phyloP scores from a whole-genome alignment of 2,329 filamentous ascomycete genomes.

The Ophiostoma fasciatum region DNA sequence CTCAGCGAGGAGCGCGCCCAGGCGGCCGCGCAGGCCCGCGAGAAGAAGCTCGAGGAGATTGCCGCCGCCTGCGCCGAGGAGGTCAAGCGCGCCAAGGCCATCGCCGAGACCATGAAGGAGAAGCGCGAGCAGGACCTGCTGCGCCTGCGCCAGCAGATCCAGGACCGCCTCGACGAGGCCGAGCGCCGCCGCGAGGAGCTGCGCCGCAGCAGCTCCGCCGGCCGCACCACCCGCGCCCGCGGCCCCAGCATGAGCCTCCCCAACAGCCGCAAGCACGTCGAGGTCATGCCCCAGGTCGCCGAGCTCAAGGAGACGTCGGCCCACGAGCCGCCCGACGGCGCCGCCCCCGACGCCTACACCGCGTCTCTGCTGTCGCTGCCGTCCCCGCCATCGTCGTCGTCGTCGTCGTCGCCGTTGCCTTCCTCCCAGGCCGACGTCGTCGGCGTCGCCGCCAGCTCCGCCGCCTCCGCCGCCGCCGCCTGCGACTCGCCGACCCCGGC shows the following conservation, averaged over 20 bases:
- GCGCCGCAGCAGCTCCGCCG: slow-evolving; percentile 38
- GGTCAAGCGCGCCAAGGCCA: slow-evolving; percentile 65
- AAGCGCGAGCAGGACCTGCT: slow-evolving; percentile 60
- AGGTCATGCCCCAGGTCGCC: slow-evolving; percentile 31
- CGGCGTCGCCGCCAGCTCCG: no score
- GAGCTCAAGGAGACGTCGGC: slow-evolving; percentile 31
- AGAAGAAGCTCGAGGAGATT: slow-evolving; percentile 70
- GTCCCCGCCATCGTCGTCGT: not conserved
- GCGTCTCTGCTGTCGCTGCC: no score
- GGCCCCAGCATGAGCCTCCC: slow-evolving; percentile 38
- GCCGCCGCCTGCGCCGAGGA: slow-evolving; percentile 71
- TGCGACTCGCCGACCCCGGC: slow-evolving; percentile 13
- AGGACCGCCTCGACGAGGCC: slow-evolving; percentile 61
- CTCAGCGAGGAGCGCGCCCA: slow-evolving; percentile 62
- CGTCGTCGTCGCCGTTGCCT: not conserved
- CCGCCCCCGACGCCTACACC: no score
- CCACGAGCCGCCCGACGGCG: not conserved
- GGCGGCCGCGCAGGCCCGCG: slow-evolving; percentile 62
- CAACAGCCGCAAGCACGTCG: slow-evolving; percentile 31
- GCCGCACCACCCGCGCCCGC: slow-evolving; percentile 30
- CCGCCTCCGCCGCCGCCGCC: not conserved
- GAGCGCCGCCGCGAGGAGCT: slow-evolving; percentile 56
- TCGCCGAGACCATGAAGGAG: slow-evolving; percentile 72
- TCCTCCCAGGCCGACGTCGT: not conserved
- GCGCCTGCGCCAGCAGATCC: slow-evolving; percentile 58